Evolutionary conservation across 257 asterid genomes (phyloP).

Genomic region (Datura wrightii): DNA sequence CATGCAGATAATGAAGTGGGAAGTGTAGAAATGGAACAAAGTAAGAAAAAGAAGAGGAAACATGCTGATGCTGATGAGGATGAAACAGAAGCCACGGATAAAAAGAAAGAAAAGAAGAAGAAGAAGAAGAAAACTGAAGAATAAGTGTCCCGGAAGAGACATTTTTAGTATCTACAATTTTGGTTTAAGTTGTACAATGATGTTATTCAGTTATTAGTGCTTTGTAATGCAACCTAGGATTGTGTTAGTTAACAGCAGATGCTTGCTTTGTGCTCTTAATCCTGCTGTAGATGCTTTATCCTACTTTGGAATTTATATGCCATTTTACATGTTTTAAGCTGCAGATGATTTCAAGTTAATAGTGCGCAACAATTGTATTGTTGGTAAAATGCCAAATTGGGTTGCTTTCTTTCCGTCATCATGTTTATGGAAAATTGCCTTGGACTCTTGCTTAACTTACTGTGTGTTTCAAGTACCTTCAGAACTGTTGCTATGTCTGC

Average conservation of each 20-base stretch:
- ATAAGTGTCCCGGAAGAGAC: constrained; percentile 30
- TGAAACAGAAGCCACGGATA: constrained; percentile 2
- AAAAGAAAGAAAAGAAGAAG: constrained; percentile 50
- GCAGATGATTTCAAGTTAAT: too few species aligned
- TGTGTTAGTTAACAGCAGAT: neutral
- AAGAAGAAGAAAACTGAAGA: constrained; percentile 63
- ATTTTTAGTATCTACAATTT: neutral
- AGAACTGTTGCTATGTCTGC: neutral
- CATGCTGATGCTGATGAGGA: constrained; percentile 52
- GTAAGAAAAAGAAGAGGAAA: constrained; percentile 72
- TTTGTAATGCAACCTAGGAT: constrained; percentile 14
- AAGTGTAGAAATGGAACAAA: constrained; percentile 41
- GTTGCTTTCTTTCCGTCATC: neutral
- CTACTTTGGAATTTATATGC: neutral
- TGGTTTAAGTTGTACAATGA: constrained; percentile 19
- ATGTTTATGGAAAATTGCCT: neutral
- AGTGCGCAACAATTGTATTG: neutral
- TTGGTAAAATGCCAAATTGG: neutral
- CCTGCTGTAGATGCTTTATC: neutral
- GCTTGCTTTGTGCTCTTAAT: neutral
- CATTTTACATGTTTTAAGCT: too few species aligned
- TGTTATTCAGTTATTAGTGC: constrained; percentile 11
- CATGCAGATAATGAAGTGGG: constrained; percentile 43
- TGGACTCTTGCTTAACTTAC: neutral
- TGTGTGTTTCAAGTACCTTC: neutral